Evolutionary conservation across 225 moss, liverwort and hornwort genomes (phyloP), one percentile per base, ranked within the genome.

Genomic region (Bryum argenteum): DNA sequence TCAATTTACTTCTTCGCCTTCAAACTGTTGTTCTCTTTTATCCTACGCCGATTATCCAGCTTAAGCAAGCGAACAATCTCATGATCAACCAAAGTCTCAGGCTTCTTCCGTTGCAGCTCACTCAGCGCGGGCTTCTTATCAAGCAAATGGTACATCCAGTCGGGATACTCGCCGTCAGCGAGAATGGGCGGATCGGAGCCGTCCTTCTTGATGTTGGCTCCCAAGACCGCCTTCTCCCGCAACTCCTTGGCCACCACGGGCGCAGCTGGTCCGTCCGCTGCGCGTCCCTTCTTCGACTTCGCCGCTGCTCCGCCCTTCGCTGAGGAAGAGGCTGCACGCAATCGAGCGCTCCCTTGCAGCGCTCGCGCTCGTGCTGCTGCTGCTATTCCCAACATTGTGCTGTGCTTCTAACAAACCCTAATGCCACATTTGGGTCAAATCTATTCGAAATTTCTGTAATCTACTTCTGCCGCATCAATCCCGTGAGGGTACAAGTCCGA

Each of bases 231-330:
- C 72, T 94, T 92, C 80, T 89, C 97, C 42, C 97, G 86, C 70
- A 94, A 64, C 77, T 98, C 97, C 84, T 91, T 98, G 20, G 91
- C 86, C 24, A 98, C 92, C 56, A 98, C 92, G 2, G 90, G 92
- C 48, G 79, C 77, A 19, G 78, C 83, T 5, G 81, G 73, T 10
- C 62, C 69, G 59, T 90, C 86, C 47, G 72, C 79, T 50, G 73
- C 65, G 50, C 89, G 79, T 2, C 77, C 71, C 72, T 84, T 91
- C 81, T 80, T 93, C 69, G 83, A 44, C 81, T 90, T 94, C 56
- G 79, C 81, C 19, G 80, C 86, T 56, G 85, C 48, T 55, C 89
- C 85, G 7, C 85, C 90, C 75, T 91, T 93, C 21, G 89, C 79
- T 24, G 93, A 81, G 10, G 79, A 37, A n/a, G 87, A 90, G 18